Percentiles rank a stretch among this genome's conserved stretches.
phyloP scores from a whole-genome alignment of 495 filamentous ascomycete species.

The Rhizodiscina lignyota region DNA sequence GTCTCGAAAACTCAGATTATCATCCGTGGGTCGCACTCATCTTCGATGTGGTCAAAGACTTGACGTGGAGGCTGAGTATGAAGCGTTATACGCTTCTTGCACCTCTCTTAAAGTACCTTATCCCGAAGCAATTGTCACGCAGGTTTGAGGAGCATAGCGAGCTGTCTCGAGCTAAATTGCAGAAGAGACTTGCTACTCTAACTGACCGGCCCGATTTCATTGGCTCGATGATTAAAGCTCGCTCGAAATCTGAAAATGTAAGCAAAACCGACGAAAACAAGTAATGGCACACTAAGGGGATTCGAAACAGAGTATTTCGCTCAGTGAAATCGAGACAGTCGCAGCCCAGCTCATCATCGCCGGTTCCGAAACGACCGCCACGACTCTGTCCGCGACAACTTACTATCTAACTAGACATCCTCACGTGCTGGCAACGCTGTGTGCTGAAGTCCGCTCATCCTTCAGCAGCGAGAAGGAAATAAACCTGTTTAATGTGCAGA shows the following conservation, averaged over 20 bases:
- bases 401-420: conserved; percentile 35
- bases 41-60: conserved; percentile 18
- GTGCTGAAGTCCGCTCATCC: conserved; percentile 29
- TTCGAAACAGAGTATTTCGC: conserved; percentile 3
- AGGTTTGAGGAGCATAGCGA: no score
- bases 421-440: conserved; percentile 24
- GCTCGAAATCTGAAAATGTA: no score
- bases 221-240: conserved; percentile 17
- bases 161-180: no score
- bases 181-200: conserved; percentile 41
- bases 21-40: conserved; percentile 39
- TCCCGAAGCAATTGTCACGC: no score
- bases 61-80: no score
- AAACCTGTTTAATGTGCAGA: conserved; percentile 24
- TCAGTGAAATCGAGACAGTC: no score
- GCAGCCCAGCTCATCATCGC: conserved; percentile 7
- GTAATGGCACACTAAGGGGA: no score
- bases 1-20: conserved; percentile 28
- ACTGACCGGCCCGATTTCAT: conserved; percentile 14
- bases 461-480: conserved; percentile 39
- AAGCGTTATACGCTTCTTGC: no score
- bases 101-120: background rate
- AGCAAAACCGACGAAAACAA: no score
- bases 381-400: conserved; percentile 31
- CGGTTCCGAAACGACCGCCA: conserved; percentile 42